phyloP scores from a whole-genome alignment of 805 yeast genomes.

The Ogataea degrootiae region DNA sequence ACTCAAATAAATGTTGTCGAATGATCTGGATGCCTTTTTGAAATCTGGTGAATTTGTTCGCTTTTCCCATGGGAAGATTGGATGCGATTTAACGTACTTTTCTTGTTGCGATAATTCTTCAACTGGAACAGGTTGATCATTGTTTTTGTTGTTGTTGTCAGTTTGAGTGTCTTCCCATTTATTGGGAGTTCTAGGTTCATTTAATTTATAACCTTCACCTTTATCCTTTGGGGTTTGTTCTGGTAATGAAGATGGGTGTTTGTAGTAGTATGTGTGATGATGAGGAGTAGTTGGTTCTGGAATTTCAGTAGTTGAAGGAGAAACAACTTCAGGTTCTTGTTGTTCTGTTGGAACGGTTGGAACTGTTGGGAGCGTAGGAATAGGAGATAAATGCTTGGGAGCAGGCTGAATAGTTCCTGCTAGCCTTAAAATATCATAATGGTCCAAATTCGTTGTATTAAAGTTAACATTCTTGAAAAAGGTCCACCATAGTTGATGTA shows the following conservation, averaged over 20 bases:
- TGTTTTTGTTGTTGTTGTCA: background rate
- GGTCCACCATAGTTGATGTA: constrained; percentile 28
- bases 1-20: background rate
- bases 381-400: background rate
- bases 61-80: constrained; percentile 36
- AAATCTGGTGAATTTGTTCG: background rate
- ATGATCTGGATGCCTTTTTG: background rate
- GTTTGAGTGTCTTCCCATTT: constrained; percentile 9
- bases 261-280: constrained; percentile 16
- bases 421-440: constrained; percentile 15
- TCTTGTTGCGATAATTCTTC: constrained; percentile 7
- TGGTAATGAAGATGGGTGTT: constrained; percentile 23
- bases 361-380: background rate
- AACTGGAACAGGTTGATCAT: background rate
- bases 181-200: constrained; percentile 19
- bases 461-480: constrained; percentile 7
- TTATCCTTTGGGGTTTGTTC: constrained; percentile 14
- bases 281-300: background rate
- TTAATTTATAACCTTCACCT: constrained; percentile 32
- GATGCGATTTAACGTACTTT: constrained; percentile 23
- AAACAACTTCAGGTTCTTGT: too few relatives aligned
- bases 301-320: background rate
- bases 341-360: background rate
- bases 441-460: constrained; percentile 4
- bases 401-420: constrained; percentile 21